Percentiles rank a stretch among this genome's conserved stretches.
phyloP scores from a whole-genome alignment of 73 alveolate species.

The Breviolum minutum region DNA sequence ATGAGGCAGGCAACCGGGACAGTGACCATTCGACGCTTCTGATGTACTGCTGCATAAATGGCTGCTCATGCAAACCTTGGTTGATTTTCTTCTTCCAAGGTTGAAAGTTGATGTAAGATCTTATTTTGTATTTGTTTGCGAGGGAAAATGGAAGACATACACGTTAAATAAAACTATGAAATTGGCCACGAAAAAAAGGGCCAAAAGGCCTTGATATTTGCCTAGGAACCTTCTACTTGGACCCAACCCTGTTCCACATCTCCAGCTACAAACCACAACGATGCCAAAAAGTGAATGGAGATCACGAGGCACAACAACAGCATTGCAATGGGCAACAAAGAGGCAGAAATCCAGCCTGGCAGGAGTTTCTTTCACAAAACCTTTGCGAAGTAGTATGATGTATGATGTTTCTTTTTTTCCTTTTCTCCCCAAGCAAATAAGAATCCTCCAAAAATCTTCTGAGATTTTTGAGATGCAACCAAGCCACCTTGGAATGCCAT shows the following conservation, averaged over 20 bases:
- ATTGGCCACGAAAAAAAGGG: not conserved
- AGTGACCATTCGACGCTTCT: slow-evolving; percentile 64
- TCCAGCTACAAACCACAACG: slow-evolving; percentile 72
- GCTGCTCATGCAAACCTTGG: not conserved
- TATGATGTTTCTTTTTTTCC: too few relatives aligned
- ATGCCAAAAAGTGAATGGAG: slow-evolving; percentile 62
- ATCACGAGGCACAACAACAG: not conserved
- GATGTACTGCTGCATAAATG: slow-evolving; percentile 15
- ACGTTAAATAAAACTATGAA: not conserved
- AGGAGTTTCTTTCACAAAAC: not conserved
- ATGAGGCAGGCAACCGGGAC: slow-evolving; percentile 75
- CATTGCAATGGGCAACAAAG: slow-evolving; percentile 25
- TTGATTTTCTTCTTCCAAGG: too few relatives aligned
- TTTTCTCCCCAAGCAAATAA: too few relatives aligned
- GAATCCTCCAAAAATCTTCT: too few relatives aligned
- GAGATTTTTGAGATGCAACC: too few relatives aligned
- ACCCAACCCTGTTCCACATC: slow-evolving; percentile 66
- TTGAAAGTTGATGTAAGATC: too few relatives aligned
- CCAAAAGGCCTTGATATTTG: too few relatives aligned
- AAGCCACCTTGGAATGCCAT: not conserved
- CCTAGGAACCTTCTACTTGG: not conserved
- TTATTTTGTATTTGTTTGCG: too few relatives aligned
- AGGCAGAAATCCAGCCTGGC: slow-evolving; percentile 27
- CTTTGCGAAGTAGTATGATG: too few relatives aligned
- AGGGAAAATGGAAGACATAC: too few relatives aligned